A percentile compares a stretch with the other conserved stretches of the same genome.
phyloP scores from a whole-genome alignment of 1,139 yeast species.

The Saccharomycopsis hybrid region DNA sequence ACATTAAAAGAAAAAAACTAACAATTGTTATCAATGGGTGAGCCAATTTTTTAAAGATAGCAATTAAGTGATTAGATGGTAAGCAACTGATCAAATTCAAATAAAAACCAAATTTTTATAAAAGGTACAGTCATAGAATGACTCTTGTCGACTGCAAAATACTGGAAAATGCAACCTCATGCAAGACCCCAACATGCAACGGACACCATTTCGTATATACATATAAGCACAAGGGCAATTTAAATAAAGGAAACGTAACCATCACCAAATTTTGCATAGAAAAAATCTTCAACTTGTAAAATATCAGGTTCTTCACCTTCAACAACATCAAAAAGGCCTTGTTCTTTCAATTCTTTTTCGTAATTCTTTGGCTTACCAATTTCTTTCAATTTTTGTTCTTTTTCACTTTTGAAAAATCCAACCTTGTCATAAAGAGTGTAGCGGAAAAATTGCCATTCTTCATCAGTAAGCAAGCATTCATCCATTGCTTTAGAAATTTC shows the following conservation, averaged over 20 bases:
- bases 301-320: constrained; percentile 8
- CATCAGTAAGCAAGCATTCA: constrained; percentile 34
- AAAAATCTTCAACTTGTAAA: constrained; percentile 5
- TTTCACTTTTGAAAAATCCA: constrained; percentile 7
- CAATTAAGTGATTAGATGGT: too few relatives aligned
- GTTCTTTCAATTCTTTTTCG: constrained; percentile 6
- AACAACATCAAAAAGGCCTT: not conserved
- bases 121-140: too few relatives aligned
- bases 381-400: not conserved
- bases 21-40: too few relatives aligned
- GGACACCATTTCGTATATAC: too few relatives aligned
- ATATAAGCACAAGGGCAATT: not conserved
- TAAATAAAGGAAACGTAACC: constrained; percentile 7
- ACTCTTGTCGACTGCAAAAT: too few relatives aligned
- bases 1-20: too few relatives aligned
- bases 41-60: too few relatives aligned
- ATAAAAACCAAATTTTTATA: too few relatives aligned
- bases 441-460: constrained; percentile 13
- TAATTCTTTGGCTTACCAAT: constrained; percentile 12
- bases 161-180: too few relatives aligned
- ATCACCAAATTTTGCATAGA: constrained; percentile 10
- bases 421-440: constrained; percentile 11
- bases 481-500: constrained; percentile 30
- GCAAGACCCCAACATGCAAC: too few relatives aligned
- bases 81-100: too few relatives aligned